Evolutionary conservation across 1,284 basidiomycete genomes (phyloP).

Genomic region (Sanguinoderma infundibulare): DNA sequence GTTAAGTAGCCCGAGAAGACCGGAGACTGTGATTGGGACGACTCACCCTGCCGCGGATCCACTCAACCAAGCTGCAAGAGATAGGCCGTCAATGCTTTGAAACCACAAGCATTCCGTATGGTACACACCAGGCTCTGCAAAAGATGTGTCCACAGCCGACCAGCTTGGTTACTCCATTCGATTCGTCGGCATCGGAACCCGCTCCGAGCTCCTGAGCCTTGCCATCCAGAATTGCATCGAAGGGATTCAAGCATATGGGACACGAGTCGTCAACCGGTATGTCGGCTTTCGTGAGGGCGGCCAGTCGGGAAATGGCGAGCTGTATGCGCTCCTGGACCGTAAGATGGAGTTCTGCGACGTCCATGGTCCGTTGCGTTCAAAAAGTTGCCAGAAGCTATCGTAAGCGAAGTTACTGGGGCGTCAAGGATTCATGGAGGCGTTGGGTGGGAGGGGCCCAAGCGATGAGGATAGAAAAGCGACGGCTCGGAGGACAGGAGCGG

Average conservation of each 20-base stretch:
- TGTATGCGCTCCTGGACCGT: constrained; percentile 30
- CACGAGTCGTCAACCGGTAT: constrained; percentile 57
- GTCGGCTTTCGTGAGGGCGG: constrained; percentile 46
- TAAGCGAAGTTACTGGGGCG: background rate
- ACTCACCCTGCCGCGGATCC: constrained; percentile 62
- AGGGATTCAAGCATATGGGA: constrained; percentile 64
- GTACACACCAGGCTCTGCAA: constrained; percentile 64
- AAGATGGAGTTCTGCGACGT: constrained; percentile 23
- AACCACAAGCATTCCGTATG: constrained; percentile 2
- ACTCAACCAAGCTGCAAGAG: constrained; percentile 55
- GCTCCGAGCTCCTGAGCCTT: constrained; percentile 23
- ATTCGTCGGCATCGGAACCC: constrained; percentile 14
- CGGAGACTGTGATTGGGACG: background rate
- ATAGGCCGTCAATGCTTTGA: background rate
- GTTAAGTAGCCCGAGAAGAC: constrained; percentile 11
- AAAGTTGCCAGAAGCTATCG: background rate
- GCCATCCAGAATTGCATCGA: constrained; percentile 48
- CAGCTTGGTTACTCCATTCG: constrained; percentile 58
- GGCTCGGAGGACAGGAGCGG: constrained; percentile 2
- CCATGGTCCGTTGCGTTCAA: constrained; percentile 7
- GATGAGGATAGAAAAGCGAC: background rate
- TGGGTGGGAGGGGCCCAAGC: background rate
- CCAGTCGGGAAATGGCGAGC: constrained; percentile 44
- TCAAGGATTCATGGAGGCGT: constrained; percentile 8
- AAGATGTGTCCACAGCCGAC: constrained; percentile 66